phyloP scores from a whole-genome alignment of 2,329 filamentous ascomycete genomes.

The Epichloe festucae region DNA sequence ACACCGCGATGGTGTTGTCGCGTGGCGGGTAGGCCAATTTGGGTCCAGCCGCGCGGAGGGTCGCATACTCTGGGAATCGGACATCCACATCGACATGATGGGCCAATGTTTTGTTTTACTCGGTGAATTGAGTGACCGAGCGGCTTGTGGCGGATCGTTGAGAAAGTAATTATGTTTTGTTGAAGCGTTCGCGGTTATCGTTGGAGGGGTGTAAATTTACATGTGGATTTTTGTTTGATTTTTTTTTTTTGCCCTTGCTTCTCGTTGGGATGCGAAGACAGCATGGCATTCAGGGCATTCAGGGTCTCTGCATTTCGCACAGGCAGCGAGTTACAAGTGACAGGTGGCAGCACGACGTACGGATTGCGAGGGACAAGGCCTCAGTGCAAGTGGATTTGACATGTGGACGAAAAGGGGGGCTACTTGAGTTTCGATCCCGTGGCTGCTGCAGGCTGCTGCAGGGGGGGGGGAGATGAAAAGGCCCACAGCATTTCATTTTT shows the following conservation, averaged over 20 bases:
- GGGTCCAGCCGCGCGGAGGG: not conserved
- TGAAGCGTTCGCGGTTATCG: no score
- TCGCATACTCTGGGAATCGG: conserved; percentile 80
- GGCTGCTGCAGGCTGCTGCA: not conserved
- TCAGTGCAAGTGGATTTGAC: not conserved
- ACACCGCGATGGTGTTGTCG: not conserved
- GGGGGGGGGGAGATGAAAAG: not conserved
- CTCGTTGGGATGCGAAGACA: conserved; percentile 6
- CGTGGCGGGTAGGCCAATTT: not conserved
- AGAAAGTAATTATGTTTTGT: not conserved
- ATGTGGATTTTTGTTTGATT: not conserved
- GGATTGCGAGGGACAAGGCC: not conserved
- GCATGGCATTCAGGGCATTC: conserved; percentile 1
- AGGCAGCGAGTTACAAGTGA: not conserved
- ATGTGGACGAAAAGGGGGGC: not conserved
- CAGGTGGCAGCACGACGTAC: not conserved
- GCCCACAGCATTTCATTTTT: not conserved
- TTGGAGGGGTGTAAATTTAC: no score
- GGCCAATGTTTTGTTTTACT: not conserved
- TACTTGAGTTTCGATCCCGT: not conserved
- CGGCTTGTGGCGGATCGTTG: not conserved
- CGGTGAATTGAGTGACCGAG: not conserved
- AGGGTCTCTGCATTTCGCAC: conserved; percentile 5
- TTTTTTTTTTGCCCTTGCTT: not conserved
- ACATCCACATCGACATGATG: conserved; percentile 76